These are phyloP conservation scores for Pachyrhizus erosus DNA, from an alignment of 306 rosid species.

Conservation along the genomic window DNA sequence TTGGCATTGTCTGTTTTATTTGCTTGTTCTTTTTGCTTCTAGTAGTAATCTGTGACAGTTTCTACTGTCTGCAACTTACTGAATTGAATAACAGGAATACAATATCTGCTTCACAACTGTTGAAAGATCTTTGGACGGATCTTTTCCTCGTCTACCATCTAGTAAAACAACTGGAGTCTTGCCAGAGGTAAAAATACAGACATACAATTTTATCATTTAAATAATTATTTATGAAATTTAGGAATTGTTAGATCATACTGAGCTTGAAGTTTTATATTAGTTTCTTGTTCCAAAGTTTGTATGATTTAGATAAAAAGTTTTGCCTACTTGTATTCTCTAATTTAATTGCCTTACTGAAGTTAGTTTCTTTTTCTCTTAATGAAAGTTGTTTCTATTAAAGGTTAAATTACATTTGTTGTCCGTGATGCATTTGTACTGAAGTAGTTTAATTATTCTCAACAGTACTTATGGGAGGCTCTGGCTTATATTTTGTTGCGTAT, in stretches of 20 bases:
- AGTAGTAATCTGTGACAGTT: constrained; percentile 23
- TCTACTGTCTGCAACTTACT: constrained; percentile 35
- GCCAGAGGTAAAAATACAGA: constrained; percentile 75
- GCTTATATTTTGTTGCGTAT: not conserved
- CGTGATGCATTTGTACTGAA: not conserved
- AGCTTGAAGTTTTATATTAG: constrained; percentile 2
- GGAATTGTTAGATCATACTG: constrained; percentile 5
- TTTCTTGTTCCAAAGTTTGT: not conserved
- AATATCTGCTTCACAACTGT: constrained; percentile 98
- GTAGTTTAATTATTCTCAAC: not conserved
- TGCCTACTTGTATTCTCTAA: not conserved
- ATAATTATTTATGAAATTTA: not conserved
- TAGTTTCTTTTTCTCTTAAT: not conserved
- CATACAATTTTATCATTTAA: constrained; percentile 11
- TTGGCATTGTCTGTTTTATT: constrained; percentile 5
- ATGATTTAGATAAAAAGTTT: not conserved
- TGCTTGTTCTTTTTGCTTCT: constrained; percentile 12
- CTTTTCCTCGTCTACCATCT: constrained; percentile 76
- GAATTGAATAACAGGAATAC: constrained; percentile 72
- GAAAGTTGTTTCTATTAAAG: not conserved
- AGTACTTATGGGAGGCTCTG: not conserved
- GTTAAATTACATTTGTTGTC: not conserved
- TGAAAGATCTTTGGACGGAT: constrained; percentile 73
- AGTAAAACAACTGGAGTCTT: constrained; percentile 79
- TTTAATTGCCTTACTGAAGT: not conserved